These are phyloP conservation scores for Backusella westeae DNA, from an alignment of 192 early-diverging fungal genomes.

Conservation along the genomic window DNA sequence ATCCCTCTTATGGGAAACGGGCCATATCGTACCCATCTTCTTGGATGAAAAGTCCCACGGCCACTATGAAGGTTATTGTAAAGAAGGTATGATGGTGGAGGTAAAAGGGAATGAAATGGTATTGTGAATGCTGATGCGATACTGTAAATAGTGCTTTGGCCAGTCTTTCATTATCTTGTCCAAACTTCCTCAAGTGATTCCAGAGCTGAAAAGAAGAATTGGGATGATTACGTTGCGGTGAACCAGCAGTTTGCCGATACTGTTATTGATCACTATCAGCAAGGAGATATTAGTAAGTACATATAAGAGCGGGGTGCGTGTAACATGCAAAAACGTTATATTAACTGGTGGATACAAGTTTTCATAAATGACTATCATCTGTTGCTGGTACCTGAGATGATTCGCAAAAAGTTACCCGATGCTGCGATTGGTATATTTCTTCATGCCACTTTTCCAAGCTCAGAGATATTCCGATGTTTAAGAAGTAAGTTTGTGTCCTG, in stretches of 20 bases:
- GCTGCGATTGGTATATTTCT: slow-evolving; percentile 95
- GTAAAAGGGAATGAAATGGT: too few relatives aligned
- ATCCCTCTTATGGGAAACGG: slow-evolving; percentile 54
- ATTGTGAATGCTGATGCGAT: too few relatives aligned
- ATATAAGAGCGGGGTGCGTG: background rate
- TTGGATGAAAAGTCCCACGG: slow-evolving; percentile 75
- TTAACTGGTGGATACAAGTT: slow-evolving; percentile 47
- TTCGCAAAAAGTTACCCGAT: slow-evolving; percentile 77
- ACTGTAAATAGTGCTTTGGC: slow-evolving; percentile 76
- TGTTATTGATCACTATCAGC: slow-evolving; percentile 67
- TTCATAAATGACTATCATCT: slow-evolving; percentile 99
- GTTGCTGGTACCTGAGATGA: slow-evolving; percentile 86
- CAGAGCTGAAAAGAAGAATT: slow-evolving; percentile 63
- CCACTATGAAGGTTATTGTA: slow-evolving; percentile 99
- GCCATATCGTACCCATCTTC: slow-evolving; percentile 77
- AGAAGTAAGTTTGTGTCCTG: slow-evolving; percentile 46
- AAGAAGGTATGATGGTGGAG: slow-evolving; percentile 56
- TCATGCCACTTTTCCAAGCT: slow-evolving; percentile 95
- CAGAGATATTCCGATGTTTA: slow-evolving; percentile 94
- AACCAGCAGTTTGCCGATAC: slow-evolving; percentile 80
- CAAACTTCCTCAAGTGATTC: slow-evolving; percentile 74
- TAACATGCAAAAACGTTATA: background rate
- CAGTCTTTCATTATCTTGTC: slow-evolving; percentile 92
- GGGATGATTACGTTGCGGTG: slow-evolving; percentile 79
- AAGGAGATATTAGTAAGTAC: slow-evolving; percentile 73